phyloP scores from a whole-genome alignment of 257 asterid species.

The Solanum gandarillasii region DNA sequence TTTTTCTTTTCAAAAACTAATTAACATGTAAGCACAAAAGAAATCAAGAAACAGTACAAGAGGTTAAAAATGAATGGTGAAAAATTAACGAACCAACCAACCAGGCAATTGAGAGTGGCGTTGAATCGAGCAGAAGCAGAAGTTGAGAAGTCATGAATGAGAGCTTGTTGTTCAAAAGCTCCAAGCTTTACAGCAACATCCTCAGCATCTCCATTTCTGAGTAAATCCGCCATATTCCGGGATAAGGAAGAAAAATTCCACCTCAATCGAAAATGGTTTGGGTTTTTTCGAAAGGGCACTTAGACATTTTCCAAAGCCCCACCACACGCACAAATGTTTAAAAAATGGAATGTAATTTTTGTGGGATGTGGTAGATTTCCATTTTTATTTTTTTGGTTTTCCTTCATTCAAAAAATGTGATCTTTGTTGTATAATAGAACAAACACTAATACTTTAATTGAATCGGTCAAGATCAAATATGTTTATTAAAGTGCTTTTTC shows the following conservation, averaged over 20 bases:
- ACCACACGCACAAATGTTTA: no score
- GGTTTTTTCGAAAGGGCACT: background rate
- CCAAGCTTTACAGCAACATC: background rate
- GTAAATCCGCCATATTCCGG: background rate
- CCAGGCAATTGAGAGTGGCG: conserved; percentile 5
- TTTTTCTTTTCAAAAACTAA: background rate
- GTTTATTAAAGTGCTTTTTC: no score
- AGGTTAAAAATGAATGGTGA: background rate
- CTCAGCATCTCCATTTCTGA: background rate
- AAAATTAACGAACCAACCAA: background rate
- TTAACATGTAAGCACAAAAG: background rate
- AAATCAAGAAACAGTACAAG: background rate
- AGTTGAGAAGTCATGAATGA: background rate
- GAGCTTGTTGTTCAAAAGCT: conserved; percentile 1
- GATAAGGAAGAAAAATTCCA: background rate
- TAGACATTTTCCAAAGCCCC: no score
- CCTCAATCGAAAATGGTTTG: background rate
- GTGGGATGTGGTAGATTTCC: no score
- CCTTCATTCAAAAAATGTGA: no score
- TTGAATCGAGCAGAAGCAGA: background rate
- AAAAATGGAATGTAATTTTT: no score
- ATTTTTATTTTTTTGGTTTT: no score
- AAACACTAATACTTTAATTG: no score
- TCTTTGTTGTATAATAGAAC: no score
- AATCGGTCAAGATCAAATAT: no score